A percentile compares a stretch with the other conserved stretches of the same genome.
These are phyloP conservation scores for Gamsiella multidivaricata DNA, from an alignment of 192 early-diverging fungal species.

Conservation along the genomic window DNA sequence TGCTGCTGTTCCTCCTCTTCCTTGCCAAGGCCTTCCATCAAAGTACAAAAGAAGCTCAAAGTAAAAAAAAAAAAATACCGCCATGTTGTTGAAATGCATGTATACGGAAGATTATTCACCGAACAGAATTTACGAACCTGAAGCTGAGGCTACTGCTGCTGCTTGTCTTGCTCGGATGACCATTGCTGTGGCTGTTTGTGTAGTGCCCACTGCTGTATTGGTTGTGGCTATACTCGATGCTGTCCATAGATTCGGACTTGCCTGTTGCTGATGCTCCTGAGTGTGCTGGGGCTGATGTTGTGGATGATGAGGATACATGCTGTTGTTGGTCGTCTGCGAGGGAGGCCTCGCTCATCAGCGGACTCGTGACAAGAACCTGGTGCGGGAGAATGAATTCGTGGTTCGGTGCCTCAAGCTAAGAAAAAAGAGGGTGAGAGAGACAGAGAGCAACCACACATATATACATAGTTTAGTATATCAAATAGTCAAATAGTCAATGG, in stretches of 20 bases:
- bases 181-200: constrained; percentile 19
- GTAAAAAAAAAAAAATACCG: too few species aligned
- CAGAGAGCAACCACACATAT: too few species aligned
- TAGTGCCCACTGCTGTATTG: not conserved
- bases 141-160: constrained; percentile 11
- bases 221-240: constrained; percentile 10
- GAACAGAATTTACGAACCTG: not conserved
- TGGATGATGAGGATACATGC: not conserved
- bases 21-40: too few species aligned
- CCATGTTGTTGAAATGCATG: too few species aligned
- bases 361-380: constrained; percentile 42
- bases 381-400: constrained; percentile 32
- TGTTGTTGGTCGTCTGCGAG: constrained; percentile 29
- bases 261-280: not conserved
- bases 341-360: constrained; percentile 44
- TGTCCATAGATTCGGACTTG: constrained; percentile 13
- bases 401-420: constrained; percentile 23
- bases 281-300: constrained; percentile 11
- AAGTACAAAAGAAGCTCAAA: too few species aligned
- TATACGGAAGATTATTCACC: too few species aligned
- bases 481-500: not conserved
- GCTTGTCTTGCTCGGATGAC: constrained; percentile 17
- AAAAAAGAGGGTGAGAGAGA: too few species aligned
- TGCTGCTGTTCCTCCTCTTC: not conserved
- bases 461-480: too few species aligned